Base-by-base conservation (phyloP, 2,329 filamentous ascomycete species). In the Macrophomina pseudophaseolina region DNA sequence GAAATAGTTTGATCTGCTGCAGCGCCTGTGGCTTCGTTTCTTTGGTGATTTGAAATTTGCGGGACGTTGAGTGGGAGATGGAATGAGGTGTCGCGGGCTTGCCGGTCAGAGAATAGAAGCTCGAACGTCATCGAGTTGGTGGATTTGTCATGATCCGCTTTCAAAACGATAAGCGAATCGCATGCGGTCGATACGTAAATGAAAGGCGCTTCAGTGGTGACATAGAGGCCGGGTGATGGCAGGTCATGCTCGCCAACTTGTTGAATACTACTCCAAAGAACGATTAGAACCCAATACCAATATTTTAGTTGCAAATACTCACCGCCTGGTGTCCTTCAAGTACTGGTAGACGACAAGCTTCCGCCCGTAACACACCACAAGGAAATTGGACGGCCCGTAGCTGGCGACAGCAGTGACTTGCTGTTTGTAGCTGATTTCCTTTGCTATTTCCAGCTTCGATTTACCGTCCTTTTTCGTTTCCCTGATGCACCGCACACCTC, bases 161-260 rank as follows among this genome's bases (percentile, higher is more conserved):
- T 74, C 44, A 84, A 80, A 28, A 83, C 79, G 35, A 85, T 74
- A 11, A 87, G 78, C 0, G 86, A 88, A 68, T 88, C 83, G 46
- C 78, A 75, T 2, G 80, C 74, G 0, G 86, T 88, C 1, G 86
- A 84, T 54, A 88, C 78, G 68, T 86, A 84, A 33, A 89, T 80
- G 30, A 81, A 79, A 1, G 79, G 76, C 2, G 76, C 75, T 8
- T 78, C 75, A 14, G 83, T 79, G 1, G 83, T 83, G 49, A 88
- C 78, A 7, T 83, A 80, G 6, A 85, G 76, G 3, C 82, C 85
- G 1, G 80, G 75, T 3, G 85, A 87, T 3, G 82, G 80, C 7
- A 86, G 72, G 11, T 75, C 72, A 66, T 77, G 78, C 18, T 76
- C 73, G 32, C 78, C 63, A 12, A 46, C 48, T 12, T 44, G n/a